A percentile compares a stretch with the other conserved stretches of the same genome.
Conservation (phyloP, 495 filamentous ascomycete genomes). For the Aspergillus homomorphus region DNA sequence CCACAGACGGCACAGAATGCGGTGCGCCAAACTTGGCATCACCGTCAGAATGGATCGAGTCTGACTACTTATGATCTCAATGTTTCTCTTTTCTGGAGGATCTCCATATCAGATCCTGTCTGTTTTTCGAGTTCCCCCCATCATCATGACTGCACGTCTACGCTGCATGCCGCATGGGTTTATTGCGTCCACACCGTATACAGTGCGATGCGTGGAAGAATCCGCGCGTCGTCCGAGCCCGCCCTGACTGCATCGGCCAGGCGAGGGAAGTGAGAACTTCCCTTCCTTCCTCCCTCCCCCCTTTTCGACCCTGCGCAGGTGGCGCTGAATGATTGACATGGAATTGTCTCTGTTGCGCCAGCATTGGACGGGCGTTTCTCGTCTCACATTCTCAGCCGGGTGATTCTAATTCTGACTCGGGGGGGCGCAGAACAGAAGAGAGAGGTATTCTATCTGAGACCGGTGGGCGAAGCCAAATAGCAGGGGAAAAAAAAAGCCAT, state of each 20-base stretch:
- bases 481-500: too few relatives aligned
- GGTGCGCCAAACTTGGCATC: background rate
- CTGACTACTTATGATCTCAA: background rate
- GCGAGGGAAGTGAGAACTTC: background rate
- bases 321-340: conserved; percentile 25
- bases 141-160: background rate
- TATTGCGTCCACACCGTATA: background rate
- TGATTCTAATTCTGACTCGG: background rate
- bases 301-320: conserved; percentile 7
- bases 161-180: background rate
- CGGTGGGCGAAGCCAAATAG: background rate
- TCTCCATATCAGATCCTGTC: background rate
- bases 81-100: background rate
- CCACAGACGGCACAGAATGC: background rate
- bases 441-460: conserved; percentile 7
- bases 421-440: background rate
- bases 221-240: background rate
- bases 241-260: background rate
- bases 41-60: background rate
- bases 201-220: background rate
- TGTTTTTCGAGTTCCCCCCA: background rate
- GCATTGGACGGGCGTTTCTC: conserved; percentile 3
- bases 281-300: background rate
- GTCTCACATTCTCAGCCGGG: conserved; percentile 15
- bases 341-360: conserved; percentile 12